Base-by-base conservation (phyloP, 495 filamentous ascomycete genomes). In the Penicillium macrosclerotiorum region DNA sequence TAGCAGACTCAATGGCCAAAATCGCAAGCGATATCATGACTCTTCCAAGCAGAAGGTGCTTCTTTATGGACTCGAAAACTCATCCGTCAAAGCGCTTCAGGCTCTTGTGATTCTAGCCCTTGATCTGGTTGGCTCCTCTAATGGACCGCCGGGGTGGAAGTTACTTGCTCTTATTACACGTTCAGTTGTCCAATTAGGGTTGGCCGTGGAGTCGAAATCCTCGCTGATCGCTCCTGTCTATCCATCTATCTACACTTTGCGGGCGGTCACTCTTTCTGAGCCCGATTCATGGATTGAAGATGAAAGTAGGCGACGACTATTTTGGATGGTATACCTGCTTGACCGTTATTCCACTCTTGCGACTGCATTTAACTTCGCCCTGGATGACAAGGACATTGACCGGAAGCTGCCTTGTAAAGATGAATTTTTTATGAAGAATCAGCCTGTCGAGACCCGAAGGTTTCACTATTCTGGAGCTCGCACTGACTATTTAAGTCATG, bases 261-360 rank as follows among this genome's bases (percentile, higher is more conserved):
- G 89, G 37, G 88, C 88, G 12, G 88, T 89, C 64, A 81, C 88
- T 13, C 72, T 95, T 1, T 85, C 89, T 0, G 89, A 93, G 34
- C 74, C 89, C 0, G 83, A 84, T 26, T 86, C 88, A 34, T 95
- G 88, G 70, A 85, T 92, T 45, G 90, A 95, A 61, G 89, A 95
- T 38, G 90, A 95, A 57, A 84, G 88, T 34, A 73, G 88, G 30
- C 74, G 90, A 30, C 74, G 90, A 5, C 69, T 95, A 1, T 94
- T 95, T 69, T 95, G 90, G 90, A 91, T 90, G 86, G 83, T 94
- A 20, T 95, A 93, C 56, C 61, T 94, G 20, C 74, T 95, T 25
- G 90, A 95, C 64, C 76, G 90, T 30, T 94, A 93, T 54, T 89
- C 90, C 1, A 94, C 89, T 1, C 80, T 94, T 34, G 84, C 88